These are phyloP conservation scores for Pseudomonodictys pantanalensis DNA, from an alignment of 495 filamentous ascomycete genomes.

Conservation along the genomic window DNA sequence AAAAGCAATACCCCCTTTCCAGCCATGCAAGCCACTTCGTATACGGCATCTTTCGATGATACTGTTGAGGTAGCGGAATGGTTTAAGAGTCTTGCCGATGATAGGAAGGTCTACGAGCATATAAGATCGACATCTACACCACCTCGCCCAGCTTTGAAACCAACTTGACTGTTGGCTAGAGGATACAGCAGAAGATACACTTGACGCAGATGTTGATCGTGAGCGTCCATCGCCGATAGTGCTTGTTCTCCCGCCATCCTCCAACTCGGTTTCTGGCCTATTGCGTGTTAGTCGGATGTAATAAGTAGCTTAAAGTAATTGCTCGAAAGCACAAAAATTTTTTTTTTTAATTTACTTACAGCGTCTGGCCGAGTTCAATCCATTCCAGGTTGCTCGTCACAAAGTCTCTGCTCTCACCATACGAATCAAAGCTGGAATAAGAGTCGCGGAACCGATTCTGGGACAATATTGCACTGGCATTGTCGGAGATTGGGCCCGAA, in stretches of 20 bases:
- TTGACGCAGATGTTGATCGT: too few species aligned
- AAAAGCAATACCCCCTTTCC: not conserved
- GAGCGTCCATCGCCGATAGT: too few species aligned
- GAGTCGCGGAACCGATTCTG: not conserved
- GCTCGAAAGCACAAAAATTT: not conserved
- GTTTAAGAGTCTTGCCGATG: not conserved
- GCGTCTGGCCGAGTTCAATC: not conserved
- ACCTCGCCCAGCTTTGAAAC: too few species aligned
- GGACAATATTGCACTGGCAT: not conserved
- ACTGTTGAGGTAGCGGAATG: not conserved
- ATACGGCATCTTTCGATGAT: not conserved
- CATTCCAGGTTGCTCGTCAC: not conserved
- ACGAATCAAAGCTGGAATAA: not conserved
- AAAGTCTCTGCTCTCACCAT: not conserved
- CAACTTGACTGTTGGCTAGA: too few species aligned
- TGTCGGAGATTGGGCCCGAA: not conserved
- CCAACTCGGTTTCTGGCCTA: too few species aligned
- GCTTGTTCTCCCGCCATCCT: too few species aligned
- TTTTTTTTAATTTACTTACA: not conserved
- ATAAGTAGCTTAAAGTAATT: not conserved
- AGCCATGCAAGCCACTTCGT: not conserved
- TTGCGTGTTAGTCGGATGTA: not conserved
- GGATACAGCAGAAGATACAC: too few species aligned
- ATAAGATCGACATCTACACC: too few species aligned
- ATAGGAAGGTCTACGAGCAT: not conserved